phyloP scores from a whole-genome alignment of 176 grass and related monocot genomes.

The Lolium multiflorum region DNA sequence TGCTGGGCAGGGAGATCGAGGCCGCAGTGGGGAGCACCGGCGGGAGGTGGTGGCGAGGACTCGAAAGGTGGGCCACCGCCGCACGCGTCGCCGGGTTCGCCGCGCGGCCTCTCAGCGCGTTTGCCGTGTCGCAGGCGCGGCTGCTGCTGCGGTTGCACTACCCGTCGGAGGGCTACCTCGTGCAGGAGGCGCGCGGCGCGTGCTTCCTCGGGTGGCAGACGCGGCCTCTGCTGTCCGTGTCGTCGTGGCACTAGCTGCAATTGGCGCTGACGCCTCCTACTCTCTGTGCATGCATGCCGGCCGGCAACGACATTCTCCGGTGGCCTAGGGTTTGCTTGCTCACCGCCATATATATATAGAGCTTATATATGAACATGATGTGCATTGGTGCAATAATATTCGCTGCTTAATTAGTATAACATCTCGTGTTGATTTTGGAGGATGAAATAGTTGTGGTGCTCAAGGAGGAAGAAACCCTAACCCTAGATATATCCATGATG shows the following conservation, averaged over 20 bases:
- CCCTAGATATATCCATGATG: slow-evolving; percentile 52
- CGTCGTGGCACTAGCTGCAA: slow-evolving; percentile 79
- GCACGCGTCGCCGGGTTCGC: slow-evolving; percentile 62
- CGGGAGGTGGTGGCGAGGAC: slow-evolving; percentile 54
- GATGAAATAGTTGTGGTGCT: slow-evolving; percentile 18
- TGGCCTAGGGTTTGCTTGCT: slow-evolving; percentile 55
- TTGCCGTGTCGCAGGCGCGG: slow-evolving; percentile 84
- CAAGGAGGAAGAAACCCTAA: slow-evolving; percentile 62
- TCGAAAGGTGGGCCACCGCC: slow-evolving; percentile 72
- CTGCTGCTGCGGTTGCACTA: slow-evolving; percentile 96
- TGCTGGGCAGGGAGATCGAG: slow-evolving; percentile 83
- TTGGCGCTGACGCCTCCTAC: not conserved
- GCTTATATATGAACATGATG: slow-evolving; percentile 42
- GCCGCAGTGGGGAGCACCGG: slow-evolving; percentile 51
- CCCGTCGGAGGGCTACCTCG: slow-evolving; percentile 90
- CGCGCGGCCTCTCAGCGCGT: slow-evolving; percentile 68
- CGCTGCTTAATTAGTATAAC: slow-evolving; percentile 33
- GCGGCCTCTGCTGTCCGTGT: slow-evolving; percentile 89
- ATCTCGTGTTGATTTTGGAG: slow-evolving; percentile 53
- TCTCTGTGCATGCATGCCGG: slow-evolving; percentile 26
- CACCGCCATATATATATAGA: slow-evolving; percentile 37
- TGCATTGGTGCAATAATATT: slow-evolving; percentile 53
- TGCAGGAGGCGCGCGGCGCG: slow-evolving; percentile 76
- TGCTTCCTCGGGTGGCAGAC: slow-evolving; percentile 93
- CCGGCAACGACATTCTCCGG: not conserved